These are phyloP conservation scores for Macrophomina phaseolina DNA, from an alignment of 2,329 filamentous ascomycete genomes.

Conservation along the genomic window DNA sequence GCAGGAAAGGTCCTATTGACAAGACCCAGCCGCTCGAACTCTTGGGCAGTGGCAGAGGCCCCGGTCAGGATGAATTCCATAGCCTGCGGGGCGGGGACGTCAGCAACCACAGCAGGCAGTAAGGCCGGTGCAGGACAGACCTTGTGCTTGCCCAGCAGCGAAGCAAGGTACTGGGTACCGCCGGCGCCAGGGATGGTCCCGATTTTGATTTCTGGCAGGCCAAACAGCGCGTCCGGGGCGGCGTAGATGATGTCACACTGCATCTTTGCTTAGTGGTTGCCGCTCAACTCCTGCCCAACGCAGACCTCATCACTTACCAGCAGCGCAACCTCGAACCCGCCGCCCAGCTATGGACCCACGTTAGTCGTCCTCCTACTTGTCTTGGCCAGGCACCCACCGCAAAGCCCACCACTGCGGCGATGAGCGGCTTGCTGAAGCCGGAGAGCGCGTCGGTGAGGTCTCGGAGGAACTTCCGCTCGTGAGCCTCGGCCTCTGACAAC, in stretches of 20 bases:
- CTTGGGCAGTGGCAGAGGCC: conserved; percentile 41
- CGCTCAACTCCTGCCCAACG: conserved; percentile 15
- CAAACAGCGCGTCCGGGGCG: conserved; percentile 82
- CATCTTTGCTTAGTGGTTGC: conserved; percentile 5
- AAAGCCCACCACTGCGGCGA: conserved; percentile 90
- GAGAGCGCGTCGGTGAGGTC: conserved; percentile 84
- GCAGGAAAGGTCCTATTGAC: conserved; percentile 46
- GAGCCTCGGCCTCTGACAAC: conserved; percentile 83
- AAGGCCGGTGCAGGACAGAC: conserved; percentile 30
- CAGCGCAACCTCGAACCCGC: conserved; percentile 91
- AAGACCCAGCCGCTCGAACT: conserved; percentile 50
- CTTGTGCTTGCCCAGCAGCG: conserved; percentile 56
- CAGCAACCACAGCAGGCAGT: neutral
- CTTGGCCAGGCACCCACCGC: conserved; percentile 50
- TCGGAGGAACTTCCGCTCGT: conserved; percentile 87
- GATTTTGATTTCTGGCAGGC: conserved; percentile 94
- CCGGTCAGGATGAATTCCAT: conserved; percentile 55
- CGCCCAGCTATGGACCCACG: conserved; percentile 64
- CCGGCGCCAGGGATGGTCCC: conserved; percentile 90
- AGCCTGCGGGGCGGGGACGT: conserved; percentile 37
- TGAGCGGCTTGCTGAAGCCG: conserved; percentile 84
- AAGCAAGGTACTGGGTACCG: conserved; percentile 84
- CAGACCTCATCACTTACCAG: conserved; percentile 64
- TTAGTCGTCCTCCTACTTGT: conserved; percentile 19
- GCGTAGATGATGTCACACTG: conserved; percentile 82